Base-by-base conservation (phyloP, 306 rosid species). In the Cicer arietinum region DNA sequence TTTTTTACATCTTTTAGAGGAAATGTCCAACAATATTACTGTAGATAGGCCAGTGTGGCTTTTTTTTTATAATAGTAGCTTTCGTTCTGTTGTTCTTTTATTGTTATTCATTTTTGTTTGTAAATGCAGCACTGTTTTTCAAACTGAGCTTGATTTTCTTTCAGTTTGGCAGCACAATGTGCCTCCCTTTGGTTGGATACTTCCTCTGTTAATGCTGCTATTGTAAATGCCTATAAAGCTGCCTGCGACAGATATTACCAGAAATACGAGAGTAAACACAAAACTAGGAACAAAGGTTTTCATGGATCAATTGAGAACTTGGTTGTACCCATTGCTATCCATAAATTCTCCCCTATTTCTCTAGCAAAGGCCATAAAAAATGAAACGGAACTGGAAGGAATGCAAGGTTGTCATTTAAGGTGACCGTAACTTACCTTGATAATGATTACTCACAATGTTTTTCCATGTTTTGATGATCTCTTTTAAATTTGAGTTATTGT, bases 351-450 rank as follows among this genome's bases (percentile, higher is more conserved):
- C 61, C 98, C 97, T 5, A 65, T 92, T 44, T 82, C 96, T 57
- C 78, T 85, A 69, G 92, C 93, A 17, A 94, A 94, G 88, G 95
- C 98, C 59, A 67, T 91, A 73, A 92, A 94, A 90, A 94, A 92
- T 86, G 84, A 86, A 76, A 80, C 86, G 6, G 96, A 94, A 84
- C 80, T 92, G 76, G 94, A 87, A 81, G 98, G 97, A 79, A 91
- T 94, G 98, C 85, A 62, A 50, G 88, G 67, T 67, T 92, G 93
- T 85, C 98, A 92, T 81, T 79, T 90, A 77, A 90, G 95, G 98
- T 90, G 74, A 75, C 20, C 76, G 18, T 66, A 41, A 77, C 77
- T 45, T 71, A 69, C 51, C 63, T 11, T 48, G 30, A n/a, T 11
- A 46, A 12, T 46, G 57, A 69, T 17, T 14, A 79, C 41, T 48